Percentiles rank a stretch among this genome's conserved stretches.
Conservation (phyloP, 2,329 filamentous ascomycete genomes). For the Chrysoporthe puriensis region DNA sequence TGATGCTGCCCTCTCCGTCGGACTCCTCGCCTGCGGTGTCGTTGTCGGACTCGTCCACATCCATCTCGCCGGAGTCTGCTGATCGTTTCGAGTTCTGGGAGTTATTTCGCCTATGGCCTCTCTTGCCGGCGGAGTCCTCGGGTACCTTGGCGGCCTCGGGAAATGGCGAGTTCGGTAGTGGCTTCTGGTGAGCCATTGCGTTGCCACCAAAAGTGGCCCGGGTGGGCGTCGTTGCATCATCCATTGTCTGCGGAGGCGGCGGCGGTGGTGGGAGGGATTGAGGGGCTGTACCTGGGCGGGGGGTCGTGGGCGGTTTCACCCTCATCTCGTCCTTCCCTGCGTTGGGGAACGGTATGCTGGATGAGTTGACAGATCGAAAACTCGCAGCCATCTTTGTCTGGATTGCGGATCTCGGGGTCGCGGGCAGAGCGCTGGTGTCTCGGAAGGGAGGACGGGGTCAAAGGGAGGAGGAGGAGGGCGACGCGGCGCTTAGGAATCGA, state of each 20-base stretch:
- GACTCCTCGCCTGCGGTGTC: slow-evolving; percentile 51
- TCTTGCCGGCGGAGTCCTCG: slow-evolving; percentile 47
- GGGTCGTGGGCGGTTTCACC: slow-evolving; percentile 46
- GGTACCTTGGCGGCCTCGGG: slow-evolving; percentile 53
- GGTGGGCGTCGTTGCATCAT: slow-evolving; percentile 65
- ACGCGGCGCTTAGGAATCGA: slow-evolving; percentile 34
- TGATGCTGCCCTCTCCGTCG: slow-evolving; percentile 64
- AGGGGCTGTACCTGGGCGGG: slow-evolving; percentile 42
- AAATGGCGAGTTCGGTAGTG: slow-evolving; percentile 57
- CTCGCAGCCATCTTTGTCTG: slow-evolving; percentile 51
- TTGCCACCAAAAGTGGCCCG: slow-evolving; percentile 54
- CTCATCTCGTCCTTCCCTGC: slow-evolving; percentile 56
- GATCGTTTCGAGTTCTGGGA: slow-evolving; percentile 66
- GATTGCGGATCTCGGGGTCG: slow-evolving; percentile 10
- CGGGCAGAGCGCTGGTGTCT: slow-evolving; percentile 23
- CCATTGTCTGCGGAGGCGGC: slow-evolving; percentile 38
- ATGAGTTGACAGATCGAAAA: slow-evolving; percentile 65
- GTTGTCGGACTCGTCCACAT: slow-evolving; percentile 76
- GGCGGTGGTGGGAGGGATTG: slow-evolving; percentile 27
- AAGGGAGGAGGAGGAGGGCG: slow-evolving; percentile 28
- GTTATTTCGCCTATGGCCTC: slow-evolving; percentile 54
- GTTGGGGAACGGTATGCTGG: slow-evolving; percentile 45
- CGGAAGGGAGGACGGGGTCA: slow-evolving; percentile 25
- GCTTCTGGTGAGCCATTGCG: slow-evolving; percentile 52
- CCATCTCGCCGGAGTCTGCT: slow-evolving; percentile 69